Evolutionary conservation across 2,329 filamentous ascomycete species (phyloP), one percentile per base, ranked within the genome.

Genomic region (Hortaea werneckii): DNA sequence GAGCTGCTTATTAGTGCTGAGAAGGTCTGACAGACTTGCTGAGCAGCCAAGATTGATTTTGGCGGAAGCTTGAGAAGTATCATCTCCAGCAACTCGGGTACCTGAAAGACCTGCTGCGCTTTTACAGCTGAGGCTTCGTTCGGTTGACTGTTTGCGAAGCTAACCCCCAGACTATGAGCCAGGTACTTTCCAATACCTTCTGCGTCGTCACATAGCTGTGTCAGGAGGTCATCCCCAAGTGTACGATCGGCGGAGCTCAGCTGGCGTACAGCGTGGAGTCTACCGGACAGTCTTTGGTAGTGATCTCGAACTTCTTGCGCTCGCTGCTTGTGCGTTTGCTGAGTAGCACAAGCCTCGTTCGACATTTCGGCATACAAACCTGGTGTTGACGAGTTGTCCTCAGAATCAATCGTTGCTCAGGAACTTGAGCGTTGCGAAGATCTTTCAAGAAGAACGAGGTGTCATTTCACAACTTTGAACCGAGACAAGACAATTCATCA

Each of bases 31-130:
- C 20, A 12, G 10, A 13, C 37, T 20, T 13, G 37, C 10, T 39
- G 12, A 13, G 37, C 42, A 11, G 10, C 7, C 5, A 44, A n/a
- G 5, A 44, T 10, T 6, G 29, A 34, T 1, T n/a, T 12, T 8
- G 28, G 9, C 5, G 6, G 10, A 8, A 44, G 35, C 6, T 48
- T 27, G 5, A 46, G 39, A 5, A 50, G 43, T n/a, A 50, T 41
- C 40, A 37, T 40, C 40, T 50, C 48, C 7, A 48, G 37, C 5
- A 50, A 42, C 35, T 50, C 48, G 5, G 45, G 37, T 7, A 46
- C 27, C 27, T 37, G 32, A 27, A 44, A 44, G 26, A 44, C 37
- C 32, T 30, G 11, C 37, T 3, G 10, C 13, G 13, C 37, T 10
- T 8, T n/a, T 8, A 3, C 10, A 1, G 10, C 13, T 8, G 37